A percentile compares a stretch with the other conserved stretches of the same genome.
These are phyloP conservation scores for Microdochium paspali DNA, from an alignment of 2,329 filamentous ascomycete species.

Conservation along the genomic window DNA sequence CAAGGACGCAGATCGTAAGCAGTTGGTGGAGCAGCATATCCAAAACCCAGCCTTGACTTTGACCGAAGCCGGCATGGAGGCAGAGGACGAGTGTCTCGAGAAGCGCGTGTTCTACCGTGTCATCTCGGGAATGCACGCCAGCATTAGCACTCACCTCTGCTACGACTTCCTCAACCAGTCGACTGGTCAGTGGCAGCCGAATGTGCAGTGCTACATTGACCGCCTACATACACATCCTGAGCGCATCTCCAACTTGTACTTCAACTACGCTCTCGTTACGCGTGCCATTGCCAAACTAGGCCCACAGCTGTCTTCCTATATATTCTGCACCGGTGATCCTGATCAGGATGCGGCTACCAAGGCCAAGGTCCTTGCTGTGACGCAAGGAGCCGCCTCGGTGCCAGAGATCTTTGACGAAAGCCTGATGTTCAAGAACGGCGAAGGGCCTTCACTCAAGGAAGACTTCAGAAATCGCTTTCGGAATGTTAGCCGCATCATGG, in stretches of 20 bases:
- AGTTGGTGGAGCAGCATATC: conserved; percentile 51
- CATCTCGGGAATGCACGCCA: conserved; percentile 95
- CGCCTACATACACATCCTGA: conserved; percentile 82
- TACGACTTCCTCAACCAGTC: conserved; percentile 94
- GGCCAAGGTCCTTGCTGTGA: conserved; percentile 69
- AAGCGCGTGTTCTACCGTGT: conserved; percentile 98
- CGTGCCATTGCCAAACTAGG: conserved; percentile 86
- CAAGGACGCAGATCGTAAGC: conserved; percentile 48
- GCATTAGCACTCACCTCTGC: conserved; percentile 92
- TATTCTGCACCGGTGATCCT: conserved; percentile 82
- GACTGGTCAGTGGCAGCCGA: conserved; percentile 87
- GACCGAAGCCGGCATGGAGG: conserved; percentile 57
- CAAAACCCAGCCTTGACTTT: conserved; percentile 45
- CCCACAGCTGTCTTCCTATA: conserved; percentile 72
- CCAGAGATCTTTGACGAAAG: conserved; percentile 87
- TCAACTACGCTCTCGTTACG: conserved; percentile 95
- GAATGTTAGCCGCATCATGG: conserved; percentile 95
- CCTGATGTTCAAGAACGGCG: conserved; percentile 81
- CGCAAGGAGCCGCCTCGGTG: conserved; percentile 57
- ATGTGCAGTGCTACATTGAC: conserved; percentile 77
- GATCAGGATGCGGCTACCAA: conserved; percentile 73
- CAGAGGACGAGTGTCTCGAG: conserved; percentile 89
- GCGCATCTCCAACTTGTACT: conserved; percentile 93
- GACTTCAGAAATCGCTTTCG: conserved; percentile 96
- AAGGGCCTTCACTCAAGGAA: conserved; percentile 75